Evolutionary conservation across 306 rosid species (phyloP), one percentile per base, ranked within the genome.

Genomic region (Ammopiptanthus mongolicus): DNA sequence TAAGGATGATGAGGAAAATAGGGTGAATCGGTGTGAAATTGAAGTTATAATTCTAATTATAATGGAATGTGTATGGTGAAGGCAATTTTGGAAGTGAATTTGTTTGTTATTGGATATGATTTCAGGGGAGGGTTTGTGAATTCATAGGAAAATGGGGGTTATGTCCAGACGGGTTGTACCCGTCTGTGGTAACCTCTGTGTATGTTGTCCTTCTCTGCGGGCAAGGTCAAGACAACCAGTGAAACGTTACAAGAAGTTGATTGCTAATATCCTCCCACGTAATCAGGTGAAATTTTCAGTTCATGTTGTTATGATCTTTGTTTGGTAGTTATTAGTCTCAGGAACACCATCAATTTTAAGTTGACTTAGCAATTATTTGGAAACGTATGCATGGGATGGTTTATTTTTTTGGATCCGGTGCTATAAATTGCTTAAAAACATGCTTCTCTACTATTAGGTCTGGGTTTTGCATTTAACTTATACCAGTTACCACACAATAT

Each of bases 161-260:
- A 86, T 95, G 93, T 95, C 99, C 65, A 86, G 99, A 92, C 99
- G 97, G 90, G 93, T 92, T 25, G 84, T 95, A 10, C 99, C 99
- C 51, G 97, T 86, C 93, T 95, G 99, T 67, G 92, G 97, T 78
- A 92, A 82, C 97, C 93, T 95, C 93, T 95, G 99, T 87, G 89
- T 87, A 80, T 85, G 87, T 73, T 95, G 99, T 82, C 99, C 99
- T 79, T 87, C 99, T 7, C 79, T 95, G 86, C 89, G 99, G 14
- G 97, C 99, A 23, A 89, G 99, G 76, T 95, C 99, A 12, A 85
- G 99, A 58, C 99, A 92, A 74, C 99, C 97, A 0, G 97, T 95
- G 64, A 95, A 92, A 75, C 99, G 99, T 73, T 92, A 95, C 91
- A 95, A 95, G 88, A 95, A 95, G 89, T 56, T 95, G 76, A 88